Base-by-base conservation (phyloP, 1,284 basidiomycete species). In the Wallemia mellicola region DNA sequence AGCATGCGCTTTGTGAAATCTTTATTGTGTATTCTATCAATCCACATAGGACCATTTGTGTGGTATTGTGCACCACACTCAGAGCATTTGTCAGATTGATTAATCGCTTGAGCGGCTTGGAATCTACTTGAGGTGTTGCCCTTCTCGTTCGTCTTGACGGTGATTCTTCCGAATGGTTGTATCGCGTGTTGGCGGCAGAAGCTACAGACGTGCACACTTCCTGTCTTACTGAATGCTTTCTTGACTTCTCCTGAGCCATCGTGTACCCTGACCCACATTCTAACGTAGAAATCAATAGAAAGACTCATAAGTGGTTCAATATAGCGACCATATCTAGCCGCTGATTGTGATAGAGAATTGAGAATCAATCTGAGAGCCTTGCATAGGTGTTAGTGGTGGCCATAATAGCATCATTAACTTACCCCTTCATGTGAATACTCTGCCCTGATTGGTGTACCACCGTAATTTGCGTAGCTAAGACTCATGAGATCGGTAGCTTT, bases 241-340 rank as follows among this genome's bases (percentile, higher is more conserved):
- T 99, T 98, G 30, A 92, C 89, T 68, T 89, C 81, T n/a, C 81
- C 72, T 0, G 88, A 81, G 1, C 80, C 75, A 0, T 80, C 77
- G 63, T 79, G 74, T 2, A 99, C 74, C 17, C 82, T 79, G 11
- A 96, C 79, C 67, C 96, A 99, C 17, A 96, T 69, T 5, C 94
- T 82, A 26, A 95, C 81, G 69, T 99, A 98, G 68, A 98, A 99
- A 68, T 98, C 94, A 68, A 99, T 95, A 14, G 87, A 92, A 32
- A 99, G 75, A 0, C 83, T 89, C 5, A 96, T 70, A n/a, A 95
- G 71, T 1, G 92, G 92, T 63, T 85, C 79, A 63, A 98, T 87
- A 67, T 81, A 84, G 57, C 88, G 80, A 0, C 92, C 91, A 67
- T 98, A 98, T 64, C 88, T 77, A 19, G 84, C 80, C 0, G 92